phyloP scores from a whole-genome alignment of 2,329 filamentous ascomycete species.

The Aspergillus terreus region DNA sequence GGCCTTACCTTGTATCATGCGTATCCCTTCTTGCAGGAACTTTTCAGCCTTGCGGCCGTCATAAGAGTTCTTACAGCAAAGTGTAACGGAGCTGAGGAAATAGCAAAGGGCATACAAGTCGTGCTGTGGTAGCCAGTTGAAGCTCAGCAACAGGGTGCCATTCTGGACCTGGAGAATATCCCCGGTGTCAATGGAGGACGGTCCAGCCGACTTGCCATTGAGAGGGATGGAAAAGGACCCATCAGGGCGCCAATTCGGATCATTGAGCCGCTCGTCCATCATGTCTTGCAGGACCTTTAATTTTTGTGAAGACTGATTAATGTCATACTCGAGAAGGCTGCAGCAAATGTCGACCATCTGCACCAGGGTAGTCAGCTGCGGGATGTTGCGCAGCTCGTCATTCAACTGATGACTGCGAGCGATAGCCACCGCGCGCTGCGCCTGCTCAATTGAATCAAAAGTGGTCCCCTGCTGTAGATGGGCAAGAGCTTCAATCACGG shows the following conservation, averaged over 20 bases:
- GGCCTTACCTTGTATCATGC: conserved; percentile 42
- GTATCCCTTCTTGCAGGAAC: conserved; percentile 57
- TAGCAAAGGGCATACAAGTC: conserved; percentile 60
- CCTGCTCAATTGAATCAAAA: conserved; percentile 57
- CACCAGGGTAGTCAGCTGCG: conserved; percentile 56
- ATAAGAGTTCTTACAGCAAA: conserved; percentile 53
- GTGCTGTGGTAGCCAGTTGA: conserved; percentile 59
- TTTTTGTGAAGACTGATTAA: conserved; percentile 52
- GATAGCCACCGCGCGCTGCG: conserved; percentile 58
- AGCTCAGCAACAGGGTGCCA: conserved; percentile 46
- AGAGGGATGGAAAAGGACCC: conserved; percentile 48
- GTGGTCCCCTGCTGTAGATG: conserved; percentile 53
- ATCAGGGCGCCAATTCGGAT: conserved; percentile 44
- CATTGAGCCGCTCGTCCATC: conserved; percentile 48
- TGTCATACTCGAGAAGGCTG: conserved; percentile 53
- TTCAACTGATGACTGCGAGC: conserved; percentile 59
- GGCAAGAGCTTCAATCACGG: conserved; percentile 57
- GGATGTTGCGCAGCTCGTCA: conserved; percentile 48
- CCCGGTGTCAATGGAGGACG: conserved; percentile 36
- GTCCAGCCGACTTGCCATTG: conserved; percentile 36
- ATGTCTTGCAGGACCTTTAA: conserved; percentile 53
- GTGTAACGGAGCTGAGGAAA: conserved; percentile 54
- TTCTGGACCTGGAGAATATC: conserved; percentile 42
- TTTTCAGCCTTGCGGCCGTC: conserved; percentile 53
- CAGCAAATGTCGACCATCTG: conserved; percentile 61